Base-by-base conservation (phyloP, 1,284 basidiomycete genomes). In the Rugosomyces carneus region DNA sequence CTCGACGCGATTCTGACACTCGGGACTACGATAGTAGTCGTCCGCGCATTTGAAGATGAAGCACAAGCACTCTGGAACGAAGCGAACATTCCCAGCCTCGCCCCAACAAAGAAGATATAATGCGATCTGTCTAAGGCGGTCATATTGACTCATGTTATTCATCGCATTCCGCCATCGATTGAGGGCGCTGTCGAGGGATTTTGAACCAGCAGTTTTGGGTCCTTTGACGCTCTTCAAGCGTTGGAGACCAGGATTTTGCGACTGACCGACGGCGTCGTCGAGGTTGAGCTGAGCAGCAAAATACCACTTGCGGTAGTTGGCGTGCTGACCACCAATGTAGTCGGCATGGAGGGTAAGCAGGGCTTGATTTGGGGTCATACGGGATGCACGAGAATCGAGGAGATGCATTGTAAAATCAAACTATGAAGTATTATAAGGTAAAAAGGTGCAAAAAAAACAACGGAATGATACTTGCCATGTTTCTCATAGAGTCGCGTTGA, bases 11-110 rank as follows among this genome's bases (percentile, higher is more conserved):
- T 93, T 96, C 71, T 99, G 96, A 65, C 95, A 99, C 66, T 99
- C 96, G 27, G 94, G 85, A 49, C 91, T 94, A 54, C 95, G 91
- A 67, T 99, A 99, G 67, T 98, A 99, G 71, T 99, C 95, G 67
- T 99, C 95, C 43, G 96, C 95, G 60, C 95, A 99, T 71, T 99
- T 99, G 86, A 99, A 99, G 66, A 99, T 95, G 80, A 98, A 99
- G 72, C 95, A 98, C 45, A 99, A 72, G 60, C 90, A 93, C 64
- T 99, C 95, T 19, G 96, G 94, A 31, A 92, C 87, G 69, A 98
- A 98, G 49, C 95, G 87, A 48, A 99, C 89, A 62, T 99, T 96
- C 44, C 93, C 94, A 1, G 89, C 95, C 70, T 99, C 95, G 54
- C 94, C 95, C 95, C 96, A 99, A 65, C 93, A 97, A 42, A 99